Evolutionary conservation across 305 asterid species (phyloP).

Genomic region (Withania somnifera): DNA sequence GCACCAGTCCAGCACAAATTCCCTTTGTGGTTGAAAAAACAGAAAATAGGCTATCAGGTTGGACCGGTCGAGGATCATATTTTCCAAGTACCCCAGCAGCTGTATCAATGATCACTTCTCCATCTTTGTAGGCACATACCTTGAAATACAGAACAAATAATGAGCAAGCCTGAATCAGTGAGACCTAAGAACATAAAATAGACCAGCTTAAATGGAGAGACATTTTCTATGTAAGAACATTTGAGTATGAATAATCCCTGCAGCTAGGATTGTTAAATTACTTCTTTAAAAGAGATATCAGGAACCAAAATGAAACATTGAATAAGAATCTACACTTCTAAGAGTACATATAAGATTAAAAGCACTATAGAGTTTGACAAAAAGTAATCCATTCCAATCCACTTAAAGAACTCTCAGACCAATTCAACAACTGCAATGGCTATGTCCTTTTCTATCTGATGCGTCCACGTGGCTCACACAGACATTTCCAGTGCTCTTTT

Average conservation of each 20-base stretch:
- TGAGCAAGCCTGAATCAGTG: background rate
- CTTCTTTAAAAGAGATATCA: background rate
- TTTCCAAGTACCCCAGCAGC: constrained; percentile 97
- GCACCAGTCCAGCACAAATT: constrained; percentile 91
- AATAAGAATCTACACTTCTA: background rate
- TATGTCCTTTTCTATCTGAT: background rate
- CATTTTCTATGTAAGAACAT: background rate
- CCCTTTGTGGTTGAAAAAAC: constrained; percentile 92
- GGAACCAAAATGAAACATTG: background rate
- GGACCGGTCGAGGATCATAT: constrained; percentile 98
- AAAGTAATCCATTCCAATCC: background rate
- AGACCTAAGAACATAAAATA: background rate
- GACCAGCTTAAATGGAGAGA: background rate
- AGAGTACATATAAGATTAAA: background rate
- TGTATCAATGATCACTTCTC: constrained; percentile 92
- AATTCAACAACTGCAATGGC: background rate
- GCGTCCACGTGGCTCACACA: background rate
- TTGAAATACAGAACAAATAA: constrained; percentile 10
- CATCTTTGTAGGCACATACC: constrained; percentile 99
- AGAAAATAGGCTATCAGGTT: constrained; percentile 92
- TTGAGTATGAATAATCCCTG: background rate
- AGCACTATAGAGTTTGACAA: background rate
- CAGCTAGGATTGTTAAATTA: background rate
- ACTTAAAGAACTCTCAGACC: background rate
- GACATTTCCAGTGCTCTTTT: background rate